Conservation (phyloP, 495 filamentous ascomycete genomes). For the Hypoxylon fragiforme region DNA sequence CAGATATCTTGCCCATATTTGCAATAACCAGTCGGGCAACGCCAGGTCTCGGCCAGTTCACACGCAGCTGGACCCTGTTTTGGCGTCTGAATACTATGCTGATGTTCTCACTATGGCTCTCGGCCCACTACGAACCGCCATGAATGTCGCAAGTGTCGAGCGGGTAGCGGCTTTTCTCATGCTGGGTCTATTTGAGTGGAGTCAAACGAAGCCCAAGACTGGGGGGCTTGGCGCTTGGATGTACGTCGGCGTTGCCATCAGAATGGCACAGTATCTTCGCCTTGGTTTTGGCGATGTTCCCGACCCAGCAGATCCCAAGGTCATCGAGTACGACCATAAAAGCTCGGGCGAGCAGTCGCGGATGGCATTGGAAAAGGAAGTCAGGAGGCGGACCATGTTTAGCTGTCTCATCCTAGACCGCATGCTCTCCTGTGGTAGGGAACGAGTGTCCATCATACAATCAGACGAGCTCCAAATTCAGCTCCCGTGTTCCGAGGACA, state of each 20-base stretch:
- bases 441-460: slow-evolving; percentile 69
- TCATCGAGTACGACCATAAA: slow-evolving; percentile 35
- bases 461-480: slow-evolving; percentile 69
- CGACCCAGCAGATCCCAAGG: slow-evolving; percentile 42
- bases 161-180: slow-evolving; percentile 78
- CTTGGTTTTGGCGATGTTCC: slow-evolving; percentile 64
- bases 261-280: slow-evolving; percentile 71
- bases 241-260: slow-evolving; percentile 75
- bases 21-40: slow-evolving; percentile 37
- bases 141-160: slow-evolving; percentile 64
- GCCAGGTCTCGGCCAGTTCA: slow-evolving; percentile 40
- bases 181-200: slow-evolving; percentile 85
- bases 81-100: slow-evolving; percentile 80
- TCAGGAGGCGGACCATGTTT: slow-evolving; percentile 81
- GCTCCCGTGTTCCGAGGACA: slow-evolving; percentile 66
- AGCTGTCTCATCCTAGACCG: slow-evolving; percentile 84
- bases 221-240: slow-evolving; percentile 77
- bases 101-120: slow-evolving; percentile 68
- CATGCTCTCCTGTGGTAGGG: slow-evolving; percentile 74
- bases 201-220: slow-evolving; percentile 59
- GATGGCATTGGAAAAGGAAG: slow-evolving; percentile 70
- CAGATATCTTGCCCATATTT: slow-evolving; percentile 57
- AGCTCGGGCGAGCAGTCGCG: slow-evolving; percentile 42
- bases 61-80: slow-evolving; percentile 56
- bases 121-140: slow-evolving; percentile 57